Base-by-base conservation (phyloP, 805 yeast genomes). In the Cyberlindnera subsufficiens region DNA sequence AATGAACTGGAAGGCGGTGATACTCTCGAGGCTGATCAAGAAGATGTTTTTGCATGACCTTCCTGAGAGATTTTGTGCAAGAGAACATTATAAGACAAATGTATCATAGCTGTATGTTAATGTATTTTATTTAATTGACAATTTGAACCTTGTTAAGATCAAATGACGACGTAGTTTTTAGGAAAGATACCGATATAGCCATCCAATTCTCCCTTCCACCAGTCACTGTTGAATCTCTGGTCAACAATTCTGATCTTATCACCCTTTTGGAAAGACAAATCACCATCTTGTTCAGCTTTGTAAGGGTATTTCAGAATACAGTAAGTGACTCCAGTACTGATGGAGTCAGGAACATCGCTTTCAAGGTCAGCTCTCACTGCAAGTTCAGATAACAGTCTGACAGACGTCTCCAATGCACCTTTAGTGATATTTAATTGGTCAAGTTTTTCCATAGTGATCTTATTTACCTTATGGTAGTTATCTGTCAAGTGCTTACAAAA, bases 1-100 rank as follows among this genome's bases (percentile, higher is more conserved):
- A 77, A 72, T 43, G 85, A 79, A 45, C 60, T 86, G 37, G 88
- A 81, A 43, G 78, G 73, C 16, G 64, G 61, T 8, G 65, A 37
- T 1, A 40, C 46, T 11, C 55, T 78, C 39, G 89, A 82, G 56
- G 86, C 86, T 9, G 84, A 77, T 30, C 81, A 77, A 60, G 81
- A 79, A 49, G 81, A 81, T 59, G 75, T 77, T 6, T 80, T 83
- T 58, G 75, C 75, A 27, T 55, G 27, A 22, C 11, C 27, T 22
- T 10, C 10, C 27, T 22, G 11, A 22, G 3, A 22, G 27, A 22
- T 22, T 9, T 22, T 22, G 27, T 9, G 10, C 27, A 22, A 22
- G 27, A 22, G 10, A 22, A 4, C 27, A 22, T 3, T 9, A 22
- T 9, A 10, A 4, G 4, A 10, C 3, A 32, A n/a, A 15, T 27